These are phyloP conservation scores for Starmerella vaccinii DNA, from an alignment of 805 yeast genomes.

Conservation along the genomic window DNA sequence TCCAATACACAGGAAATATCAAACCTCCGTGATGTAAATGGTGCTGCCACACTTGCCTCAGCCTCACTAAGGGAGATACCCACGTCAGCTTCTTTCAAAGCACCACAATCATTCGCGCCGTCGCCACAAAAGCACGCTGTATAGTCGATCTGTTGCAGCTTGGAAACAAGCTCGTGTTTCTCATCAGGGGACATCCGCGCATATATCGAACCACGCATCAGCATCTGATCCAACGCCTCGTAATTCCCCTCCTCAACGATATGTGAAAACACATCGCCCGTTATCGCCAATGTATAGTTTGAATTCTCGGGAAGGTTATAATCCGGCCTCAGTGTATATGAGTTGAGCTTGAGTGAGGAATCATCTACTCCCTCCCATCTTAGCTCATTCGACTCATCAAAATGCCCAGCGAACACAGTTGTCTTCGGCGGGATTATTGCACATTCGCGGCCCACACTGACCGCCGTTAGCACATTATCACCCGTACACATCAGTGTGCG, in stretches of 20 bases:
- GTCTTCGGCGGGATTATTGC: constrained; percentile 43
- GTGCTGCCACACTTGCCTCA: constrained; percentile 98
- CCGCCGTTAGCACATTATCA: constrained; percentile 87
- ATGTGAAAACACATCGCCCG: constrained; percentile 85
- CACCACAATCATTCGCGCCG: constrained; percentile 99
- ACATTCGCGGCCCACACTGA: constrained; percentile 84
- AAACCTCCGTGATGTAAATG: constrained; percentile 82
- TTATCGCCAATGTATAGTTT: constrained; percentile 64
- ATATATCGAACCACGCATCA: constrained; percentile 65
- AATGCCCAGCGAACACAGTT: constrained; percentile 53
- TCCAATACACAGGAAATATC: constrained; percentile 88
- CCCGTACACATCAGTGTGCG: constrained; percentile 96
- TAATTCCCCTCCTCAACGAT: constrained; percentile 45
- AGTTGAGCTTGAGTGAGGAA: constrained; percentile 46
- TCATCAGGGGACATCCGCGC: constrained; percentile 99
- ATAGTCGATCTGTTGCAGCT: constrained; percentile 72
- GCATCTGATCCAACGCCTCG: constrained; percentile 41
- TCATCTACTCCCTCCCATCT: constrained; percentile 38
- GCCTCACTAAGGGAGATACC: constrained; percentile 95
- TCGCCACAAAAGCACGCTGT: constrained; percentile 98
- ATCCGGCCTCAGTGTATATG: constrained; percentile 46
- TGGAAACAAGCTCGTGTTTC: constrained; percentile 88
- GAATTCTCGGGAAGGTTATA: constrained; percentile 16
- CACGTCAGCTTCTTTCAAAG: constrained; percentile 93
- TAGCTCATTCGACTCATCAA: constrained; percentile 38